These are phyloP conservation scores for Sporothrix phasma DNA, from an alignment of 2,329 filamentous ascomycete species.

Conservation along the genomic window DNA sequence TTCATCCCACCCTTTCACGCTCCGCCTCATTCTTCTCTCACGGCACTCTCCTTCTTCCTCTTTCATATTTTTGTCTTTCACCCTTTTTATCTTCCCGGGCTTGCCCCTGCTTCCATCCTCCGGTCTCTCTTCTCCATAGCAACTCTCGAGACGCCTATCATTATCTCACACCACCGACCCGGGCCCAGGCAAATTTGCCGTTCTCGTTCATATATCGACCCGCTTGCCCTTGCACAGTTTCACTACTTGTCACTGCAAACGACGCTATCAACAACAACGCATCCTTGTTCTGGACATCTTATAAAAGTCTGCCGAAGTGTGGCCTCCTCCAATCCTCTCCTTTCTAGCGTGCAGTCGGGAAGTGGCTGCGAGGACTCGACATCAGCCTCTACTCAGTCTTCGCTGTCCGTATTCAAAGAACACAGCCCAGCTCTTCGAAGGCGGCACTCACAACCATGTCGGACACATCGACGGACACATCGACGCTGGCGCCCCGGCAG, in stretches of 20 bases:
- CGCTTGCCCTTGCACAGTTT: neutral
- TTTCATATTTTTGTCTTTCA: neutral
- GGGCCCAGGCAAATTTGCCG: no score
- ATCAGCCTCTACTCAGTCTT: neutral
- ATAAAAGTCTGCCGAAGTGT: slow-evolving; percentile 3
- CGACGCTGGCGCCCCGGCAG: slow-evolving; percentile 26
- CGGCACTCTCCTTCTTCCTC: neutral
- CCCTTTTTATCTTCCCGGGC: neutral
- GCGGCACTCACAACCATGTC: slow-evolving; percentile 11
- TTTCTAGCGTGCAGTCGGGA: slow-evolving; percentile 9
- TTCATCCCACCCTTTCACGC: neutral
- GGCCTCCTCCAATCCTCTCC: neutral
- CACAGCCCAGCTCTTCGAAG: neutral
- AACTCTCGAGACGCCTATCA: no score
- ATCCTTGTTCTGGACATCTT: slow-evolving; percentile 19
- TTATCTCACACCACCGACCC: no score
- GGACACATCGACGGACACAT: slow-evolving; percentile 19
- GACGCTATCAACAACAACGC: neutral
- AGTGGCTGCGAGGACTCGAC: neutral
- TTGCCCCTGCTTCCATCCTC: neutral
- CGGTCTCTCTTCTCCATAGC: no score
- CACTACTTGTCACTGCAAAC: neutral
- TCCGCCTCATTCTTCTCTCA: neutral
- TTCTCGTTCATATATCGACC: no score
- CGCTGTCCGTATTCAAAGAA: neutral